Evolutionary conservation across 441 rosid genomes (phyloP).

Genomic region (Populus trichocarpa): DNA sequence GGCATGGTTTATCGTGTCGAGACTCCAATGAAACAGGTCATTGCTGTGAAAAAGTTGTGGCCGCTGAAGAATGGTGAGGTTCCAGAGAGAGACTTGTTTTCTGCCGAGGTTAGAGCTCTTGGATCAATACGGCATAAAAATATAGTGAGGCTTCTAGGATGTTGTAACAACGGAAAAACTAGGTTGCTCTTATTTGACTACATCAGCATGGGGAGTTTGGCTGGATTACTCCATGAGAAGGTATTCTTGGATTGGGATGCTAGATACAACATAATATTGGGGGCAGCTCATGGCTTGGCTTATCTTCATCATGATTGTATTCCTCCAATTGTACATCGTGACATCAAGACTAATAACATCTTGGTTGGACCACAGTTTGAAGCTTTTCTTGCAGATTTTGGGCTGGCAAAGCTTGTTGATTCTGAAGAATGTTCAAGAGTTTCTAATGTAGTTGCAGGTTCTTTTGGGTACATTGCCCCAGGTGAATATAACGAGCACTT

Average conservation of each 20-base stretch:
- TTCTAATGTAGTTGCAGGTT: slow-evolving; percentile 56
- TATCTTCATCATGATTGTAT: slow-evolving; percentile 70
- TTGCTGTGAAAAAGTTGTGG: slow-evolving; percentile 83
- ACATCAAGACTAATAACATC: slow-evolving; percentile 44
- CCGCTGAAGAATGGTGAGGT: slow-evolving; percentile 45
- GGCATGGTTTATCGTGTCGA: slow-evolving; percentile 69
- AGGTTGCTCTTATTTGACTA: slow-evolving; percentile 62
- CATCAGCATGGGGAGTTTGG: slow-evolving; percentile 62
- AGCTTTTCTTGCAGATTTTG: slow-evolving; percentile 66
- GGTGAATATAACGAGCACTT: slow-evolving; percentile 35
- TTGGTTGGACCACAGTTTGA: slow-evolving; percentile 61
- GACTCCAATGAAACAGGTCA: slow-evolving; percentile 45
- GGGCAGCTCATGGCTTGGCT: slow-evolving; percentile 65
- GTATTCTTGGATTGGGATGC: slow-evolving; percentile 57
- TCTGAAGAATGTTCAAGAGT: slow-evolving; percentile 42
- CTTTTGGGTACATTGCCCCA: slow-evolving; percentile 77
- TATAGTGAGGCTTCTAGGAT: slow-evolving; percentile 66
- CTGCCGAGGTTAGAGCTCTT: slow-evolving; percentile 64
- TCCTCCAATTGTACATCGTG: not conserved
- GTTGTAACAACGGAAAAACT: slow-evolving; percentile 56
- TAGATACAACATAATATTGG: slow-evolving; percentile 58
- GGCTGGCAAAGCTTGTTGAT: slow-evolving; percentile 59
- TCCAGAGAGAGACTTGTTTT: slow-evolving; percentile 56
- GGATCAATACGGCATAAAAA: slow-evolving; percentile 73
- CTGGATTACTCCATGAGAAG: slow-evolving; percentile 57